phyloP scores from a whole-genome alignment of 1,139 yeast species.

The Zygosaccharomyces pseudobailii region DNA sequence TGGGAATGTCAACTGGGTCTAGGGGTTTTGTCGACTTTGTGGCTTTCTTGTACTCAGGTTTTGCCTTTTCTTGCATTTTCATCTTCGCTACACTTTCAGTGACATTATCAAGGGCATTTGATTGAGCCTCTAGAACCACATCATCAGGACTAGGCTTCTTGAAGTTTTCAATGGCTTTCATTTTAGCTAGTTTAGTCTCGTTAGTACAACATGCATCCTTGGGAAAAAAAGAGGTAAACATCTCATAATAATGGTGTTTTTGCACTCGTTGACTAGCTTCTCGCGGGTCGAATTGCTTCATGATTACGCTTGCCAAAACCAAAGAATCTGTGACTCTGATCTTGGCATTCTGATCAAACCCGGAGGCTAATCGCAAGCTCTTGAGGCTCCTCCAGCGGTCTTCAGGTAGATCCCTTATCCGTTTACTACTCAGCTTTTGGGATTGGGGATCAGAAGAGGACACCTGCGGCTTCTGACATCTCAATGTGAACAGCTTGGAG shows the following conservation, averaged over 20 bases:
- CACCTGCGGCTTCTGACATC: neutral
- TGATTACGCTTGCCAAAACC: slow-evolving; percentile 4
- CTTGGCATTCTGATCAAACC: neutral
- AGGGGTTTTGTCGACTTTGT: slow-evolving; percentile 36
- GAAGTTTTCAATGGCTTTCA: slow-evolving; percentile 54
- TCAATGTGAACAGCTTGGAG: neutral
- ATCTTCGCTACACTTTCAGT: slow-evolving; percentile 17
- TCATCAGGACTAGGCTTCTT: slow-evolving; percentile 82
- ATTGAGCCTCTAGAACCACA: slow-evolving; percentile 57
- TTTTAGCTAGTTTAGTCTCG: slow-evolving; percentile 20
- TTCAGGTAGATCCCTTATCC: neutral
- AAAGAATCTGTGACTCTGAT: neutral
- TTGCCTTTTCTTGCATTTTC: slow-evolving; percentile 13
- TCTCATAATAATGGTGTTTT: slow-evolving; percentile 18
- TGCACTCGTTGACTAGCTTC: slow-evolving; percentile 2
- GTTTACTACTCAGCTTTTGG: neutral
- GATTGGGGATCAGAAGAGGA: neutral
- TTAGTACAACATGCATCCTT: slow-evolving; percentile 16
- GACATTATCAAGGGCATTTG: slow-evolving; percentile 43
- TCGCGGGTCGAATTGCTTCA: slow-evolving; percentile 4
- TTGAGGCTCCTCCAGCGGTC: neutral
- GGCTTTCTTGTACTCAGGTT: slow-evolving; percentile 23
- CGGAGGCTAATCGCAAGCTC: neutral
- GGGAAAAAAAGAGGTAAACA: slow-evolving; percentile 27
- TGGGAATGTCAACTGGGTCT: slow-evolving; percentile 36